Evolutionary conservation across 2,329 filamentous ascomycete genomes (phyloP).

Genomic region (Monilinia polystroma): DNA sequence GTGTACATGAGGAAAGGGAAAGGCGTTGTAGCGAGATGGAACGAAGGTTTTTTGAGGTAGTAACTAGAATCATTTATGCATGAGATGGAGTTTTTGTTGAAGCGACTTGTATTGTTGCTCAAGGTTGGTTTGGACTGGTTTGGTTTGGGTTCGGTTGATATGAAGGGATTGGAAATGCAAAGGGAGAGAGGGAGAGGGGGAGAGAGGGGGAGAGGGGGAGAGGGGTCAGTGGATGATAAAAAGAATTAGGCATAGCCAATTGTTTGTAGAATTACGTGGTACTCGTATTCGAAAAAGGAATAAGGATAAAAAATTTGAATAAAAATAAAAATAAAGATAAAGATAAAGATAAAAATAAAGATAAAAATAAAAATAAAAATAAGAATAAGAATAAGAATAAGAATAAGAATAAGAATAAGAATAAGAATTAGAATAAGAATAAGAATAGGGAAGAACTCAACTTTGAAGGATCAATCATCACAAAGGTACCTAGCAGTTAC

Average conservation of each 20-base stretch:
- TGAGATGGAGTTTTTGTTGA: conserved; percentile 14
- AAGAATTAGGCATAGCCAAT: not conserved
- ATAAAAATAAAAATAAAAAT: not conserved
- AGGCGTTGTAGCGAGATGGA: conserved; percentile 9
- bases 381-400: too few relatives aligned
- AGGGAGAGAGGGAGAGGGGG: not conserved
- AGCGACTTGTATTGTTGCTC: not conserved
- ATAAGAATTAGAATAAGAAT: not conserved
- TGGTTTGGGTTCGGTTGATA: not conserved
- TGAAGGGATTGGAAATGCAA: conserved; percentile 14
- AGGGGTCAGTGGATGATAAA: conserved; percentile 12
- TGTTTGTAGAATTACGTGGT: not conserved
- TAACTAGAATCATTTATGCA: conserved; percentile 7
- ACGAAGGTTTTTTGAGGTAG: not conserved
- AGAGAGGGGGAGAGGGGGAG: not conserved
- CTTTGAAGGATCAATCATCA: not conserved
- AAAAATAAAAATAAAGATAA: not conserved
- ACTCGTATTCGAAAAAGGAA: not conserved
- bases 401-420: not conserved
- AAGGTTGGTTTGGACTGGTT: not conserved
- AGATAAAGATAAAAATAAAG: not conserved
- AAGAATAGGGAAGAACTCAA: not conserved
- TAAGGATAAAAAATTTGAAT: not conserved
- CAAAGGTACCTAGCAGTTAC: too few relatives aligned
- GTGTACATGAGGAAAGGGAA: conserved; percentile 32